Conservation (phyloP, 2,329 filamentous ascomycete species). For the Phialophora macrospora region DNA sequence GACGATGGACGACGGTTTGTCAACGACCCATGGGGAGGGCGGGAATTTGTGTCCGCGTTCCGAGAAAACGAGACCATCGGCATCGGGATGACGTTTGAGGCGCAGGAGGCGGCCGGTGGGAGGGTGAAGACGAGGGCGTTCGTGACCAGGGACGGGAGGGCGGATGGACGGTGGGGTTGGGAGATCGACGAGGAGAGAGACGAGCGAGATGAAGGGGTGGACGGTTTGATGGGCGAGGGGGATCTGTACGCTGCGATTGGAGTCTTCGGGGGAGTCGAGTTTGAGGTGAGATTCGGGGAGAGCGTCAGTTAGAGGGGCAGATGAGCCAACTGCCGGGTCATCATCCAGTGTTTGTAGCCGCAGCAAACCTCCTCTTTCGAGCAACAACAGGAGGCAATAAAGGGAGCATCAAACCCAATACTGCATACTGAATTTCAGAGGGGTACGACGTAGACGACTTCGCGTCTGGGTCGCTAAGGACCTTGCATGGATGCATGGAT, state of each 20-base stretch:
- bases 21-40: slow-evolving; percentile 65
- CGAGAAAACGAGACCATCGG: slow-evolving; percentile 61
- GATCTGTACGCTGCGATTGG: slow-evolving; percentile 66
- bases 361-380: background rate
- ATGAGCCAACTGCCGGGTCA: background rate
- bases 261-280: slow-evolving; percentile 65
- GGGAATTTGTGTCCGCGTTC: slow-evolving; percentile 62
- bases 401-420: background rate
- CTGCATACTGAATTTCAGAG: background rate
- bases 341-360: background rate
- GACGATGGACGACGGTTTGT: slow-evolving; percentile 68
- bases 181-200: slow-evolving; percentile 66
- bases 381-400: background rate
- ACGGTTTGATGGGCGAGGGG: slow-evolving; percentile 71
- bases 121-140: slow-evolving; percentile 51
- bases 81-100: slow-evolving; percentile 61
- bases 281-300: slow-evolving; percentile 60
- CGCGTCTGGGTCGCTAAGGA: background rate
- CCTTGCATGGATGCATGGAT: background rate
- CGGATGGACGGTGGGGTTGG: slow-evolving; percentile 56
- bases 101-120: slow-evolving; percentile 38
- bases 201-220: slow-evolving; percentile 58
- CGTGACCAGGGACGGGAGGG: slow-evolving; percentile 62
- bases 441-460: background rate
- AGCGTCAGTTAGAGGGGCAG: slow-evolving; percentile 31